Conservation (phyloP, 1,139 yeast species). For the Hanseniaspora uvarum region DNA sequence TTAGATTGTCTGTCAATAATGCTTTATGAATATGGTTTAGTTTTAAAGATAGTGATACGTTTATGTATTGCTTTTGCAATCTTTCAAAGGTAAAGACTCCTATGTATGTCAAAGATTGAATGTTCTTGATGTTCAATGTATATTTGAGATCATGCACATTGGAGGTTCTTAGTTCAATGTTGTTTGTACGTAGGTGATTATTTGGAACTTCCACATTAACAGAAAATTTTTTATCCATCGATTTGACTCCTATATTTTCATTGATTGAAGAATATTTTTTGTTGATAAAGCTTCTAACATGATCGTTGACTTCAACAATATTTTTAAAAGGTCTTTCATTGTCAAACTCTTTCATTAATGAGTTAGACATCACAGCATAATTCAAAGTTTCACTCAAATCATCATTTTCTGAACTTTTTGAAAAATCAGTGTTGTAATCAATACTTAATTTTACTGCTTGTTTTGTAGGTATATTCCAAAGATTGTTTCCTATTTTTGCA, state of each 20-base stretch:
- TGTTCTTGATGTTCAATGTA: constrained; percentile 28
- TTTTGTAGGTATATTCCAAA: constrained; percentile 60
- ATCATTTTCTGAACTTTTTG: constrained; percentile 61
- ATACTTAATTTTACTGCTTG: constrained; percentile 60
- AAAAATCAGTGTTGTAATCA: constrained; percentile 56
- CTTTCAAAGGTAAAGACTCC: constrained; percentile 91
- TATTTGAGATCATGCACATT: constrained; percentile 21
- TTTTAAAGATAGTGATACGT: constrained; percentile 39
- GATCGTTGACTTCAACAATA: constrained; percentile 26
- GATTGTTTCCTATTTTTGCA: constrained; percentile 64
- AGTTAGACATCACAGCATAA: constrained; percentile 72
- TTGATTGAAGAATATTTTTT: constrained; percentile 18
- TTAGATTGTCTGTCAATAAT: constrained; percentile 28
- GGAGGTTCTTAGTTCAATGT: background rate
- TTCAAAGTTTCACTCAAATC: constrained; percentile 72
- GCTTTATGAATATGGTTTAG: constrained; percentile 38
- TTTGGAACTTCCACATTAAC: constrained; percentile 30
- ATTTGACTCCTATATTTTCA: background rate
- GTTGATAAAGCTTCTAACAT: background rate
- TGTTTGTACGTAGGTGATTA: background rate
- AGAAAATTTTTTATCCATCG: constrained; percentile 33
- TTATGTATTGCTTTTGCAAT: constrained; percentile 60
- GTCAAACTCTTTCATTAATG: constrained; percentile 45
- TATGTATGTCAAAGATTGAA: constrained; percentile 61
- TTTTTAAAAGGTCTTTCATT: constrained; percentile 33